A percentile compares a stretch with the other conserved stretches of the same genome.
phyloP scores from a whole-genome alignment of 78 protist species.

The Speleostelium caveatum region DNA sequence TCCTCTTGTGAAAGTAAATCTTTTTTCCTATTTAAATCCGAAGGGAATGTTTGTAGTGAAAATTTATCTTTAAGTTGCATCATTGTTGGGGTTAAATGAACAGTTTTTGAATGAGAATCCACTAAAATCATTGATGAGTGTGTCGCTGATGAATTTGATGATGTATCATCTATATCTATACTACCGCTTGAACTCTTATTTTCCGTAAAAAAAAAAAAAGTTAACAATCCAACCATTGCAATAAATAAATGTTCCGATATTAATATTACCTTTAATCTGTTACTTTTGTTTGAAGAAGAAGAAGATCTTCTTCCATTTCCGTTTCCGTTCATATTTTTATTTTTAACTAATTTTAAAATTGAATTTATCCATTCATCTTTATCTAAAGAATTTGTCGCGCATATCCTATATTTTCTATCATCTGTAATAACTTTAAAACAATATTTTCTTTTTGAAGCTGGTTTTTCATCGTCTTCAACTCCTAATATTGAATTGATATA shows the following conservation, averaged over 20 bases:
- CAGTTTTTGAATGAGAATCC: not conserved
- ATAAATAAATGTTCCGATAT: not conserved
- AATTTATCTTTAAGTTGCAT: conserved; percentile 56
- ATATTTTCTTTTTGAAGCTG: conserved; percentile 57
- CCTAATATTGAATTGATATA: not conserved
- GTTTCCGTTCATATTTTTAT: conserved; percentile 3
- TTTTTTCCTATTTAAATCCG: conserved; percentile 61
- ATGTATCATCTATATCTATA: conserved; percentile 65
- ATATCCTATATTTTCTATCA: conserved; percentile 74
- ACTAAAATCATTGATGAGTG: conserved; percentile 1
- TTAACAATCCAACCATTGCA: too few relatives aligned
- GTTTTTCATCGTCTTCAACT: conserved; percentile 21
- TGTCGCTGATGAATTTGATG: conserved; percentile 31
- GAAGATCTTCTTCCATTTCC: not conserved
- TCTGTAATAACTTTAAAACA: conserved; percentile 51
- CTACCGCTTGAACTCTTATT: not conserved
- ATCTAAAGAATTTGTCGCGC: conserved; percentile 71
- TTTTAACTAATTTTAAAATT: conserved; percentile 33
- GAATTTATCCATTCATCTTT: conserved; percentile 70
- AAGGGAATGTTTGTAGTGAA: conserved; percentile 6
- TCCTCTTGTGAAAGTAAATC: conserved; percentile 72
- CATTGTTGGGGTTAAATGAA: conserved; percentile 58
- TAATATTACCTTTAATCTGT: not conserved
- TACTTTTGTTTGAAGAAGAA: not conserved
- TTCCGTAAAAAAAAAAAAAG: not conserved